Evolutionary conservation across 2,329 filamentous ascomycete genomes (phyloP).

Genomic region (Tolypocladium ovalisporum): DNA sequence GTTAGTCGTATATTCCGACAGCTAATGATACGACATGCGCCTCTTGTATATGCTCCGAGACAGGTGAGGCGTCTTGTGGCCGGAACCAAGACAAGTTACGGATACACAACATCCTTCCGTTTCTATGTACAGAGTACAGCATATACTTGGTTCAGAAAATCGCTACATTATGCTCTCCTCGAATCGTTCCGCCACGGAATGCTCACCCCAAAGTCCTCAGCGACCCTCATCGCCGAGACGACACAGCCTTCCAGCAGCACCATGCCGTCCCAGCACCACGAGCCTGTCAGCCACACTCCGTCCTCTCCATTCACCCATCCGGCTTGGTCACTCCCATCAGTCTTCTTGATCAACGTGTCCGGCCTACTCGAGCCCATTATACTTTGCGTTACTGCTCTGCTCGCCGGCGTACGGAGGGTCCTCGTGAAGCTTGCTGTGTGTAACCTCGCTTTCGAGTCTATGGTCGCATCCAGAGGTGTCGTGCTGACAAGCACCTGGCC

Average conservation of each 20-base stretch:
- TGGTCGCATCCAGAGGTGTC: constrained; percentile 27
- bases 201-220: constrained; percentile 36
- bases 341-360: constrained; percentile 1
- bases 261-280: constrained; percentile 58
- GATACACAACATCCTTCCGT: too few relatives aligned
- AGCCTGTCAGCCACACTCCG: constrained; percentile 43
- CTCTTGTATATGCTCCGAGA: neutral
- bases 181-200: constrained; percentile 20
- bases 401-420: constrained; percentile 37
- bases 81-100: neutral
- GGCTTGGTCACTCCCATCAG: neutral
- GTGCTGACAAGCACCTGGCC: constrained; percentile 42
- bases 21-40: too few relatives aligned
- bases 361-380: constrained; percentile 23
- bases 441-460: constrained; percentile 28
- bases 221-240: constrained; percentile 45
- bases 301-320: constrained; percentile 42
- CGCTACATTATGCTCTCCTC: neutral
- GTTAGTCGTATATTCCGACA: too few relatives aligned
- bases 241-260: constrained; percentile 51
- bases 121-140: neutral
- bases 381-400: constrained; percentile 32
- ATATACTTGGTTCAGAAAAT: neutral
- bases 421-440: constrained; percentile 38
- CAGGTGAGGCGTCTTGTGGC: neutral